Evolutionary conservation across 495 filamentous ascomycete species (phyloP).

Genomic region (Acidomyces sp.): DNA sequence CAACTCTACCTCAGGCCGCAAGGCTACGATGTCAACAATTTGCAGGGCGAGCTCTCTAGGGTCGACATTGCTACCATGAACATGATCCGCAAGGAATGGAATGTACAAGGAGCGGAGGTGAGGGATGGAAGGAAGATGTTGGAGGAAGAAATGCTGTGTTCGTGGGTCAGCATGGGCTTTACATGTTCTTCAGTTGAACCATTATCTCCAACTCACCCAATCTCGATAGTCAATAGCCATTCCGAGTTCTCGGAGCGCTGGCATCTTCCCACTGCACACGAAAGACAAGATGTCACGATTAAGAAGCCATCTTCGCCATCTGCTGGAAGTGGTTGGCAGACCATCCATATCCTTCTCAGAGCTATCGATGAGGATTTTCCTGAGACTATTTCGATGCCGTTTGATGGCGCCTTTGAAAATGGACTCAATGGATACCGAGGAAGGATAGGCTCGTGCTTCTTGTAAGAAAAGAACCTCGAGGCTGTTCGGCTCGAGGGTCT

Average conservation of each 20-base stretch:
- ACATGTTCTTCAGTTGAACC: conserved; percentile 10
- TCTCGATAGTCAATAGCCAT: conserved; percentile 69
- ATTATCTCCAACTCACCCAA: conserved; percentile 50
- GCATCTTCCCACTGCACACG: conserved; percentile 74
- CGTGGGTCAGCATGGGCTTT: conserved; percentile 1
- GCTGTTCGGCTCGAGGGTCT: conserved; percentile 72
- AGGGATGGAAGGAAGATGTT: conserved; percentile 60
- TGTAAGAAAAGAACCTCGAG: conserved; percentile 77
- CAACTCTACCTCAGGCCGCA: conserved; percentile 73
- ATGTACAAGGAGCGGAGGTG: conserved; percentile 71
- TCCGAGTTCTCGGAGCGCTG: conserved; percentile 58
- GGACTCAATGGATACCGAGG: conserved; percentile 51
- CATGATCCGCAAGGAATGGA: conserved; percentile 53
- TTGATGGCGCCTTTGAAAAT: conserved; percentile 66
- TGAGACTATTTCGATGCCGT: conserved; percentile 58
- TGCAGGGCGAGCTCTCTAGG: conserved; percentile 68
- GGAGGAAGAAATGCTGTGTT: conserved; percentile 72
- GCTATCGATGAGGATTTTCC: conserved; percentile 67
- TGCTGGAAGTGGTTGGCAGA: conserved; percentile 27
- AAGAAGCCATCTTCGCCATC: conserved; percentile 67
- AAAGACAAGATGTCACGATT: conserved; percentile 61
- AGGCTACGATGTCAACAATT: conserved; percentile 70
- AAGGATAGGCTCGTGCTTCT: conserved; percentile 47
- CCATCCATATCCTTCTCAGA: conserved; percentile 35
- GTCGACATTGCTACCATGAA: conserved; percentile 39